A percentile compares a stretch with the other conserved stretches of the same genome.
Conservation (phyloP, 2,329 filamentous ascomycete species). For the Gaeumannomyces sp. region DNA sequence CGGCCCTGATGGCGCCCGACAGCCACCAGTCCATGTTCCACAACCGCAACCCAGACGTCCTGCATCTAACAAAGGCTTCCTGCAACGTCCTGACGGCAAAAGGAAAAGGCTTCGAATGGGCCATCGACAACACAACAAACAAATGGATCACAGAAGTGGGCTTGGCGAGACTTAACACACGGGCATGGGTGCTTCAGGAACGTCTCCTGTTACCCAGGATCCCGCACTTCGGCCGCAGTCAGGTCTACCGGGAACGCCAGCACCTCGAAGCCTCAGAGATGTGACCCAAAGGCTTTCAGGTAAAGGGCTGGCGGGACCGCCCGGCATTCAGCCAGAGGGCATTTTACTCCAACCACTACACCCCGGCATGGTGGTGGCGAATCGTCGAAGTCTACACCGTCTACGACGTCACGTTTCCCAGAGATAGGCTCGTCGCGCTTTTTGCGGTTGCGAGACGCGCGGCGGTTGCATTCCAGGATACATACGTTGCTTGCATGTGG, state of each 20-base stretch:
- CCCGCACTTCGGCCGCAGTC: not conserved
- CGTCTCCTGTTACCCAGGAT: not conserved
- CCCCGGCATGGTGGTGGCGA: not conserved
- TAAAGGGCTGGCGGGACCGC: no score
- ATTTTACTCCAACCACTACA: not conserved
- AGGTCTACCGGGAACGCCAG: constrained; percentile 2
- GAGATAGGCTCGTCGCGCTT: not conserved
- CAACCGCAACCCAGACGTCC: no score
- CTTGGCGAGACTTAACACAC: not conserved
- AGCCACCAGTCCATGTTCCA: no score
- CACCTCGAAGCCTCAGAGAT: no score
- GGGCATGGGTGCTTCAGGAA: not conserved
- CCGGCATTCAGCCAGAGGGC: no score
- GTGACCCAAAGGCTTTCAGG: no score
- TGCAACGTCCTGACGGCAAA: no score
- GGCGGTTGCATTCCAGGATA: not conserved
- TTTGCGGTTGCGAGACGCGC: not conserved
- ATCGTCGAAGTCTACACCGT: not conserved
- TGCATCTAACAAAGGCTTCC: no score
- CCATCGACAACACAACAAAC: no score
- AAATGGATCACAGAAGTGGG: not conserved
- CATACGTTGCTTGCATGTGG: constrained; percentile 2
- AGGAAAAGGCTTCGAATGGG: no score
- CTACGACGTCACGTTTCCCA: not conserved
- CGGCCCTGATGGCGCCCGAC: no score